Evolutionary conservation across 192 early-diverging fungal genomes (phyloP).

Genomic region (Lobosporangium transversale): DNA sequence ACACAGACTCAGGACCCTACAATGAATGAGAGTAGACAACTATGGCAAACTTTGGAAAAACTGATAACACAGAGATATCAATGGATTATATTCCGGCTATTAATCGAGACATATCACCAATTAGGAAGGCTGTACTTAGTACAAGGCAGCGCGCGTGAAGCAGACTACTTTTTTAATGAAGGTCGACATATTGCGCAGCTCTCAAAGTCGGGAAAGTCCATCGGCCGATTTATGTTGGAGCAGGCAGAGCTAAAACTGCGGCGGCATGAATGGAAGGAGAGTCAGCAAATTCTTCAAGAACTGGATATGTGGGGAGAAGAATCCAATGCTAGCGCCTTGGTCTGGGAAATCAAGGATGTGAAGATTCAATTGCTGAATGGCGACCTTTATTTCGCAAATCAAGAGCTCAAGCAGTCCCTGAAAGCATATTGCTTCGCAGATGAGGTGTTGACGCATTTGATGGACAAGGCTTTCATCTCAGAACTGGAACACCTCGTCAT

Average conservation of each 20-base stretch:
- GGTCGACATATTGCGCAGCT: slow-evolving; percentile 63
- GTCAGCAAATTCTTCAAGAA: slow-evolving; percentile 50
- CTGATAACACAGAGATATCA: slow-evolving; percentile 28
- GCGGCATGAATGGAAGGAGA: slow-evolving; percentile 57
- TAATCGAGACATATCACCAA: slow-evolving; percentile 60
- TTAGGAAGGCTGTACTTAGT: slow-evolving; percentile 62
- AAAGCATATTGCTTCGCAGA: slow-evolving; percentile 57
- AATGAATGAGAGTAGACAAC: slow-evolving; percentile 3
- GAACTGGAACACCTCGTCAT: slow-evolving; percentile 59
- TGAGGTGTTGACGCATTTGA: slow-evolving; percentile 60
- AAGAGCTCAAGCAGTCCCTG: slow-evolving; percentile 59
- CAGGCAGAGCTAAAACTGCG: slow-evolving; percentile 66
- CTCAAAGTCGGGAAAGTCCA: slow-evolving; percentile 48
- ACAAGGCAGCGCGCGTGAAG: slow-evolving; percentile 68
- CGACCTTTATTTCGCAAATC: slow-evolving; percentile 58
- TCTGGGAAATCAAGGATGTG: slow-evolving; percentile 41
- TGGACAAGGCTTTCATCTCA: slow-evolving; percentile 62
- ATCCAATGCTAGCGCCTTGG: not conserved
- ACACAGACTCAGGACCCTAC: not conserved
- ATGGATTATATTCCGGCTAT: slow-evolving; percentile 31
- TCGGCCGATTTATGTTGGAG: slow-evolving; percentile 55
- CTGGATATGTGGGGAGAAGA: slow-evolving; percentile 42
- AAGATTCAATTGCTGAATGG: slow-evolving; percentile 57
- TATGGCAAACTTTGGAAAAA: slow-evolving; percentile 19
- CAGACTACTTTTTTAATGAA: slow-evolving; percentile 70